Evolutionary conservation across 2,329 filamentous ascomycete species (phyloP), one percentile per base, ranked within the genome.

Genomic region (Polytolypa hystricis): DNA sequence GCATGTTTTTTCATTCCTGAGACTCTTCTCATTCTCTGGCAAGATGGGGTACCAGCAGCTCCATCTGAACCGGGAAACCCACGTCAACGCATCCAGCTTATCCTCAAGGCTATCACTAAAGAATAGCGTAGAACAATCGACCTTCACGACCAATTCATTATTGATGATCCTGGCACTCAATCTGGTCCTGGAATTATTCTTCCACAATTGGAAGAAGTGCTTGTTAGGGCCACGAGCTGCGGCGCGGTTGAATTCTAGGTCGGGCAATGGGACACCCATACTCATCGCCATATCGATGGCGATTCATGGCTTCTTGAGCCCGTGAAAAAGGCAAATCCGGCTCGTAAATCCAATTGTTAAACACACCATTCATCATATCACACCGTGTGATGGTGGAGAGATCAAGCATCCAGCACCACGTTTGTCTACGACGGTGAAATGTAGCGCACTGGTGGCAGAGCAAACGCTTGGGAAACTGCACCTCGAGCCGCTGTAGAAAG

Each of bases 401-500:
- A 12, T 26, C 3, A 26, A 10, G 12, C 23, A 3, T 12, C 23
- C 10, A 4, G 23, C 4, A 26, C 23, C 23, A 26, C 23, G 23
- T 12, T 12, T 9, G n/a, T 15, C 14, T 12, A 9, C 28, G 16
- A 30, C 15, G 27, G 26, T 37, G 34, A 17, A 19, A 30, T 8
- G 34, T 37, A 2, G 27, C 34, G n/a, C 34, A 37, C 8, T 3
- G 25, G 27, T 37, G 11, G 34, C 34, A 37, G 25, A 37, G 34
- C 20, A 37, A 5, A 30, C 27, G 27, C 10, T 14, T 21, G 10
- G 27, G 34, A 16, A 37, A 37, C 27, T 4, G 11, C 16, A 7
- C n/a, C 16, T 37, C 34, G 14, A 37, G 15, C 19, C 26, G 26
- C n/a, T 17, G 25, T 15, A 37, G 34, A 18, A 37, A 37, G 4